Evolutionary conservation across 495 filamentous ascomycete species (phyloP).

Genomic region (Rhypophila decipiens): DNA sequence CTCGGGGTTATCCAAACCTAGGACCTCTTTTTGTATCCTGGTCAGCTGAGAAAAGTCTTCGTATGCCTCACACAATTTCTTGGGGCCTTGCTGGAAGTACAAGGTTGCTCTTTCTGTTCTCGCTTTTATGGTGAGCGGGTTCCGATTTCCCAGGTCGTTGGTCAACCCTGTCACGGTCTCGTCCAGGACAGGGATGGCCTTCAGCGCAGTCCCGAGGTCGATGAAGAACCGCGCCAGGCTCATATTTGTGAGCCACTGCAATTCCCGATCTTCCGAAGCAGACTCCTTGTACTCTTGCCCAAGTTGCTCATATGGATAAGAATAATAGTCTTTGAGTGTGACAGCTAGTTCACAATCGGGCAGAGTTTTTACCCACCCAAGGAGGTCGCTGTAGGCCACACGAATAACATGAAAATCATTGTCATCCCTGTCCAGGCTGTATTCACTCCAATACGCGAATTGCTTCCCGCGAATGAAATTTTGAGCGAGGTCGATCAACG

Average conservation of each 20-base stretch:
- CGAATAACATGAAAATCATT: background rate
- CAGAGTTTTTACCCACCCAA: background rate
- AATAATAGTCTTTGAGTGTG: background rate
- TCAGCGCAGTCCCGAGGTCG: background rate
- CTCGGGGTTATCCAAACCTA: background rate
- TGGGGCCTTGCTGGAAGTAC: background rate
- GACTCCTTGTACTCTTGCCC: background rate
- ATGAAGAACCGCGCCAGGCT: slow-evolving; percentile 2
- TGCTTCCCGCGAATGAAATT: background rate
- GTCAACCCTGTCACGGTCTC: background rate
- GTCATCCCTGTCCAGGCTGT: background rate
- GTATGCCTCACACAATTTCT: background rate
- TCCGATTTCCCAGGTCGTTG: background rate
- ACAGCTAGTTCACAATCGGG: background rate
- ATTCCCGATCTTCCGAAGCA: background rate
- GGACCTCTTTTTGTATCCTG: background rate
- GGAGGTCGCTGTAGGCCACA: background rate
- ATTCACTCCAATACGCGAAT: slow-evolving; percentile 1
- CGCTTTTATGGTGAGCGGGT: slow-evolving; percentile 5
- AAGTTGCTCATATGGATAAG: background rate
- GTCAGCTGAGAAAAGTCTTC: too few species aligned
- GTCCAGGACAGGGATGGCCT: background rate
- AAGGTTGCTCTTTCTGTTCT: background rate
- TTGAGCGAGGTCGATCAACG: background rate
- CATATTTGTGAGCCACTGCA: slow-evolving; percentile 5